Percentiles rank a stretch among this genome's conserved stretches.
Evolutionary conservation across 192 early-diverging fungal genomes (phyloP).

Genomic region (Funneliformis geosporum): DNA sequence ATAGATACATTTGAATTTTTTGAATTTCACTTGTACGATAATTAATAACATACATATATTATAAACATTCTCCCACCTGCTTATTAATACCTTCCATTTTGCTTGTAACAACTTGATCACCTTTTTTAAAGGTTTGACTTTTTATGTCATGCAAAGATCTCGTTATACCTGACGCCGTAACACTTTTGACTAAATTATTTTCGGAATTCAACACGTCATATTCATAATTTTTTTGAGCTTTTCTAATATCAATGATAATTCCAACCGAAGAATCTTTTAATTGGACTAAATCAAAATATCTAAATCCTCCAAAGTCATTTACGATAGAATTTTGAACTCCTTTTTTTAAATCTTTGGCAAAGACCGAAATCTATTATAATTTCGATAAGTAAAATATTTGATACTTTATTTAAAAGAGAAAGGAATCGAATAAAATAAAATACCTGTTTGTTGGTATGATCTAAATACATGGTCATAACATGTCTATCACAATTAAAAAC

Average conservation of each 20-base stretch:
- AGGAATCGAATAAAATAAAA: neutral
- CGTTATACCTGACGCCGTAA: neutral
- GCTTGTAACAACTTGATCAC: neutral
- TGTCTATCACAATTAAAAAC: neutral
- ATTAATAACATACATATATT: neutral
- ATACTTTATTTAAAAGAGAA: neutral
- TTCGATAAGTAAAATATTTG: neutral
- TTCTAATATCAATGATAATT: neutral
- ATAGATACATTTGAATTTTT: too few species aligned
- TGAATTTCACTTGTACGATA: too few species aligned
- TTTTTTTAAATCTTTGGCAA: neutral
- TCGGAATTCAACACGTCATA: neutral
- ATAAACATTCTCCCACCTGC: neutral
- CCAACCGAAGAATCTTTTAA: neutral
- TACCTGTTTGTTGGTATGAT: neutral
- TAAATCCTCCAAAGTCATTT: neutral
- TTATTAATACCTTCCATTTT: neutral
- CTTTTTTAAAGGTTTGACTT: neutral
- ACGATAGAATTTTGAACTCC: neutral
- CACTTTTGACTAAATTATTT: neutral
- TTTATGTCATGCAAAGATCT: neutral
- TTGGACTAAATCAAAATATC: neutral
- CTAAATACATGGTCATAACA: neutral
- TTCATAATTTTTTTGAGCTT: neutral
- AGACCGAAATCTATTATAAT: neutral